Evolutionary conservation across 306 rosid species (phyloP), one percentile per base, ranked within the genome.

Genomic region (Datisca glomerata): DNA sequence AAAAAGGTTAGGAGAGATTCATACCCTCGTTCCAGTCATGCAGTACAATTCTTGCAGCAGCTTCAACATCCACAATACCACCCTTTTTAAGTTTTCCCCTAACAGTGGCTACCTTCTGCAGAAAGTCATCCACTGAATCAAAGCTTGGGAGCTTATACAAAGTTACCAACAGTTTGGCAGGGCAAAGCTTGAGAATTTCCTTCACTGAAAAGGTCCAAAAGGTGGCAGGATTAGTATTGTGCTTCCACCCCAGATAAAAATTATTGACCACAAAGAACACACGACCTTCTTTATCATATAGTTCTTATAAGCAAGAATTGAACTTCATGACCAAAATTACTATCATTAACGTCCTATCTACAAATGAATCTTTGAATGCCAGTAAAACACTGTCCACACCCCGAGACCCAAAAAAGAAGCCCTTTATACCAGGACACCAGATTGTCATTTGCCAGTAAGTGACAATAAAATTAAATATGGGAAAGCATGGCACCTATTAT

Each of bases 1-100:
- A 38, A 43, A 3, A 22, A 41, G 14, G n/a, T n/a, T n/a, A n/a
- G n/a, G 24, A 57, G 12, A 18, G 9, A 49, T 31, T 21, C 57
- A 35, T 73, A 91, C 99, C 99, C 59, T 75, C 78, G 23, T 91
- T 91, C 96, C 99, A 91, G 59, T 91, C 99, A 43, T 73, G 96
- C 58, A 91, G 87, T 57, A 91, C 50, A 9, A 91, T 91, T 68
- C 84, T 75, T 22, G 98, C 98, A n/a, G 94, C 65, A 51, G 98
- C 75, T 6, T 48, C 76, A 14, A 67, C 43, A 57, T 91, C 98
- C 51, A 78, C 69, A 38, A 84, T 20, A 41, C 94, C 99, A 31
- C 99, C 96, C 58, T 78, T 91, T 64, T 81, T 91, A 22, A 85
- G 94, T 69, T 75, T 91, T 12, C 99, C 99, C 70, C 96, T 76